Base-by-base conservation (phyloP, 139 green algal species). In the Yamagishiella unicocca region DNA sequence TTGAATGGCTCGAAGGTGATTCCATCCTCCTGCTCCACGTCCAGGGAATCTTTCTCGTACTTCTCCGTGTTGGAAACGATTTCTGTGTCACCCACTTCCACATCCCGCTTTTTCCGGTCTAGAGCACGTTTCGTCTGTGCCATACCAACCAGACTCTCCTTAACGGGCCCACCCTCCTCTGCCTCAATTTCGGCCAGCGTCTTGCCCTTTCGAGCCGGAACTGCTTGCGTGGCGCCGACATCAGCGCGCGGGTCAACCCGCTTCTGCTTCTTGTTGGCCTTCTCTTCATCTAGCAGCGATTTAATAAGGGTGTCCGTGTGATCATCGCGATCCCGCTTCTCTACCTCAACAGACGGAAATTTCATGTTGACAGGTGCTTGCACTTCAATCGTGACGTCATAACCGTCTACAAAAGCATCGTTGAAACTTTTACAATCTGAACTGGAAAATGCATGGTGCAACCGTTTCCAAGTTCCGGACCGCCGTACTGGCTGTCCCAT, bases 1-100 rank as follows among this genome's bases (percentile, higher is more conserved):
- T 97, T 97, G 70, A 97, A 97, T 7, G 92, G 92, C 80, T 95
- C 94, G 53, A 96, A 84, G 74, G 92, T 90, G 27, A 94, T 88
- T 25, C 94, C 95, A 17, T 95, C 92, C 64, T 96, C 93, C 43
- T 94, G 88, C 61, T 94, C 88, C 50, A 89, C 88, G 4, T 91
- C 79, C 24, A 91, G 58, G 5, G 42, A 50, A 42, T 83, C 81
- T 43, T 87, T 53, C 42, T 90, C 89, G 82, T 61, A 89, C 22
- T 73, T 74, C 46, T 87, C 82, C 17, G 88, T 89, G 45, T 92
- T 74, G 64, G 42, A 66, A 2, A 84, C 72, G 4, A 89, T 6
- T 8, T 87, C 85, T 21, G 85, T 89, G 66, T 89, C 87, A 61
- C 85, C 87, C 19, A 78, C 35, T 4, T 81, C 74, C 14, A 90